These are phyloP conservation scores for Cyclotella baltica DNA, from an alignment of 108 stramenopile species.

Conservation along the genomic window DNA sequence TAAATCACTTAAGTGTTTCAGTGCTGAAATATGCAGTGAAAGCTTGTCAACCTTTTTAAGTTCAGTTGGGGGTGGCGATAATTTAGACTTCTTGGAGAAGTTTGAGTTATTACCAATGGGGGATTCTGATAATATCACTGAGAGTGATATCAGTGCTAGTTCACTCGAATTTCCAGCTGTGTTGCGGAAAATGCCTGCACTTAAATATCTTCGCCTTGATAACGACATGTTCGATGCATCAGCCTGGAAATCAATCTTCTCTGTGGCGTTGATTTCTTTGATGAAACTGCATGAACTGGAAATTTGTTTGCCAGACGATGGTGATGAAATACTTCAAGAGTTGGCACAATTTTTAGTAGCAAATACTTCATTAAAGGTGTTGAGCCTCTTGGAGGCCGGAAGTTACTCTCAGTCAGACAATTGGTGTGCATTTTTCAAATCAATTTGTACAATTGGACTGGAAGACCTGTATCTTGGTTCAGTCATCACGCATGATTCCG, in stretches of 20 bases:
- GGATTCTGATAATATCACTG: not conserved
- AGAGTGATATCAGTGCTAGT: not conserved
- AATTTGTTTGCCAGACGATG: not conserved
- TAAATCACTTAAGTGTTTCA: not conserved
- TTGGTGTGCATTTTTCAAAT: not conserved
- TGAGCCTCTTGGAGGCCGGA: not conserved
- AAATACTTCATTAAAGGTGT: not conserved
- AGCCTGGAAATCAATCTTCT: not conserved
- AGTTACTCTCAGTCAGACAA: not conserved
- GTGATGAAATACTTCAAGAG: not conserved
- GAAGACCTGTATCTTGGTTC: not conserved
- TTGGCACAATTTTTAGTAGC: not conserved
- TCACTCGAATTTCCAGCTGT: not conserved
- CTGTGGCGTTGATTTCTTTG: not conserved
- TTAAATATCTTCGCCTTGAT: not conserved
- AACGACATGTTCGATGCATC: not conserved
- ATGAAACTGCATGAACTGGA: not conserved
- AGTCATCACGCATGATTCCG: conserved; percentile 35
- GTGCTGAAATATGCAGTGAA: not conserved
- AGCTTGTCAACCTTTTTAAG: not conserved
- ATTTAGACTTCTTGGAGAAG: not conserved
- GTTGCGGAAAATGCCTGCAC: not conserved
- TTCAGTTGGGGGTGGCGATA: not conserved
- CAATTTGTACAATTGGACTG: not conserved
- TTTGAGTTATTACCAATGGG: not conserved